phyloP scores from a whole-genome alignment of 148 eudicot species.

The Rhododendron molle region DNA sequence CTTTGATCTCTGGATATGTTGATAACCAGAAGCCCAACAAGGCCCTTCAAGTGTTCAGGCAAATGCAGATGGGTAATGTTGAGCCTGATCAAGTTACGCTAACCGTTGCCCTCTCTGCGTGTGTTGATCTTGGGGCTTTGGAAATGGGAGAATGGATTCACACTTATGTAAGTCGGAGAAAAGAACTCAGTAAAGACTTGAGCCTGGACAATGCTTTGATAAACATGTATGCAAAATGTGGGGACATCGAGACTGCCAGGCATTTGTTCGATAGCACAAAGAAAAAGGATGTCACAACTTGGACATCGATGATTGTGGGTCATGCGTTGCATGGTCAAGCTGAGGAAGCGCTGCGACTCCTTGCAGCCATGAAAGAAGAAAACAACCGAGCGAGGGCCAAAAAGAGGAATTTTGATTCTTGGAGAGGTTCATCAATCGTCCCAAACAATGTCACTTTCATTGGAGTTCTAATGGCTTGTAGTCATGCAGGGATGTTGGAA shows the following conservation, averaged over 20 bases:
- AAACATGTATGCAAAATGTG: slow-evolving; percentile 48
- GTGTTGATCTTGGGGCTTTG: slow-evolving; percentile 42
- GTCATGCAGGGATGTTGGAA: slow-evolving; percentile 43
- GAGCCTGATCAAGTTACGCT: slow-evolving; percentile 42
- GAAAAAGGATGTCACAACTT: slow-evolving; percentile 44
- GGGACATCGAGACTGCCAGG: slow-evolving; percentile 30
- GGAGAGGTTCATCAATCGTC: slow-evolving; percentile 4
- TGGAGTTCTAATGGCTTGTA: slow-evolving; percentile 53
- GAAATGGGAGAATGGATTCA: slow-evolving; percentile 40
- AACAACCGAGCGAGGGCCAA: neutral
- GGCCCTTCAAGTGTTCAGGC: slow-evolving; percentile 32
- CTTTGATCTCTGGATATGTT: slow-evolving; percentile 33
- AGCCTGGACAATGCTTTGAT: slow-evolving; percentile 28
- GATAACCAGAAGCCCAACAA: slow-evolving; percentile 23
- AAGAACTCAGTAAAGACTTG: slow-evolving; percentile 22
- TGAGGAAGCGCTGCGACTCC: slow-evolving; percentile 33
- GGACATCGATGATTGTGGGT: slow-evolving; percentile 58
- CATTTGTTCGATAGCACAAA: slow-evolving; percentile 23
- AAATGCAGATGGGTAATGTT: slow-evolving; percentile 27
- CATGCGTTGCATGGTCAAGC: slow-evolving; percentile 41
- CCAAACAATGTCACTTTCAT: slow-evolving; percentile 45
- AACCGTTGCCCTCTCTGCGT: slow-evolving; percentile 38
- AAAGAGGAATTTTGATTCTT: neutral
- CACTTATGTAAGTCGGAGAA: slow-evolving; percentile 13
- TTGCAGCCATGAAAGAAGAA: slow-evolving; percentile 30